Base-by-base conservation (phyloP, 139 green algal species). In the Tetradesmus lagerheimii region DNA sequence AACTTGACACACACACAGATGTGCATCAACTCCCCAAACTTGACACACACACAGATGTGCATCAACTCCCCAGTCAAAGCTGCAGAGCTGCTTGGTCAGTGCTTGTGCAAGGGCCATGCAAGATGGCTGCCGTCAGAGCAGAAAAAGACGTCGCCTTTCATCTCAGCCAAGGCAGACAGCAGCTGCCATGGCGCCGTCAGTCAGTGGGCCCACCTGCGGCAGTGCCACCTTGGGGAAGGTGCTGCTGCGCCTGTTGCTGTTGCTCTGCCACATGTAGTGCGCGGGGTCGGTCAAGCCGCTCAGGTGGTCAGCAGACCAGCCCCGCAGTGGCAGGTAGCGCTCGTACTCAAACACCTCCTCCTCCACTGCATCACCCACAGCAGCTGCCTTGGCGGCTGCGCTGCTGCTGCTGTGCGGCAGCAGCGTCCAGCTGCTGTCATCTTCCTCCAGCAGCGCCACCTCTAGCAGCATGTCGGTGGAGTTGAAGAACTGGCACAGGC, bases 331-430 rank as follows among this genome's bases (percentile, higher is more conserved):
- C n/a, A 96, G 87, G 90, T 94, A 97, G 4, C 97, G 92, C 94
- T 99, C 92, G 79, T 98, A 97, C 94, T 99, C 97, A 90, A 97
- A 98, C 79, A 97, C 91, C 85, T 97, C 94, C 81, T 97, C 97
- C 78, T 96, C 95, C 11, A 95, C 85, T 23, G 85, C 86, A 15
- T 93, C 90, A 62, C 81, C 88, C 16, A 83, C 41, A 18, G 80
- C 77, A 43, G 37, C 27, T 9, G 18, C 38, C 37, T 50, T 66
- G n/a, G 34, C 31, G 64, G 35, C 25, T 78, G 78, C 14, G 84
- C 64, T 1, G 91, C 53, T 31, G 43, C 80, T 86, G 16, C 43
- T 50, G 45, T 38, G 34, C 31, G 91, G 83, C 89, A 93, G 90
- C 89, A 91, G 35, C 39, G 90, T 82, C 94, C 91, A 95, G 74